These are phyloP conservation scores for Tilletiopsis washingtonensis DNA, from an alignment of 1,284 basidiomycete genomes.

Conservation along the genomic window DNA sequence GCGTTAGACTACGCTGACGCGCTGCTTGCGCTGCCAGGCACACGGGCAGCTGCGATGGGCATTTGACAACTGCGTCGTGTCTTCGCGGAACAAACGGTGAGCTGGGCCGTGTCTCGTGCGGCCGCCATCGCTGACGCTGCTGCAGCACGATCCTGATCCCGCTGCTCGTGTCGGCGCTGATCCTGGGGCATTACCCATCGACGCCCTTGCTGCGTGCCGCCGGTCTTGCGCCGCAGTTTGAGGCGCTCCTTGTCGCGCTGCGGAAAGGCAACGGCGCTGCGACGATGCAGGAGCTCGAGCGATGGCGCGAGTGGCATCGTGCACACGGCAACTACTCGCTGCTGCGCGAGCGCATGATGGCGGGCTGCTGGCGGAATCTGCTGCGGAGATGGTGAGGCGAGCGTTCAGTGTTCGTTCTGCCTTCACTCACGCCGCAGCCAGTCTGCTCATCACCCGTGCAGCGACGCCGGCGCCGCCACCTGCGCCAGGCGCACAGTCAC, in stretches of 20 bases:
- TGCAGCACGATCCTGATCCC: conserved; percentile 46
- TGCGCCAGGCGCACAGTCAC: conserved; percentile 12
- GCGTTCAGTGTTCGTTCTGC: too few relatives aligned
- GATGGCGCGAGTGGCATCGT: conserved; percentile 43
- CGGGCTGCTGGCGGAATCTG: conserved; percentile 49
- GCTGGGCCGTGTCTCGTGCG: conserved; percentile 3
- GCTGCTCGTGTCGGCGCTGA: conserved; percentile 46
- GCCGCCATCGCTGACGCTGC: background rate
- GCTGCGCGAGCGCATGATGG: conserved; percentile 48
- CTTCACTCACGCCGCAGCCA: too few relatives aligned
- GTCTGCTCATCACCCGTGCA: conserved; percentile 2
- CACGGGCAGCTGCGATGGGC: conserved; percentile 46
- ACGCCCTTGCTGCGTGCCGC: conserved; percentile 34
- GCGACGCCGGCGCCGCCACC: conserved; percentile 11
- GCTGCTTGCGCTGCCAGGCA: conserved; percentile 17
- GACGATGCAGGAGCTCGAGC: conserved; percentile 36
- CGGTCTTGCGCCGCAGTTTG: conserved; percentile 32
- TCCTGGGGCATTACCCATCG: conserved; percentile 47
- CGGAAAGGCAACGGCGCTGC: conserved; percentile 42
- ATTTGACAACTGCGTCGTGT: conserved; percentile 42
- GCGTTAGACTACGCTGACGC: background rate
- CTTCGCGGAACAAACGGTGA: conserved; percentile 38
- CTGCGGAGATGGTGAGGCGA: conserved; percentile 40
- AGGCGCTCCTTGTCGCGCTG: conserved; percentile 17
- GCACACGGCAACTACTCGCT: conserved; percentile 47